Evolutionary conservation across 495 filamentous ascomycete species (phyloP).

Genomic region (Jackrogersella multiformis): DNA sequence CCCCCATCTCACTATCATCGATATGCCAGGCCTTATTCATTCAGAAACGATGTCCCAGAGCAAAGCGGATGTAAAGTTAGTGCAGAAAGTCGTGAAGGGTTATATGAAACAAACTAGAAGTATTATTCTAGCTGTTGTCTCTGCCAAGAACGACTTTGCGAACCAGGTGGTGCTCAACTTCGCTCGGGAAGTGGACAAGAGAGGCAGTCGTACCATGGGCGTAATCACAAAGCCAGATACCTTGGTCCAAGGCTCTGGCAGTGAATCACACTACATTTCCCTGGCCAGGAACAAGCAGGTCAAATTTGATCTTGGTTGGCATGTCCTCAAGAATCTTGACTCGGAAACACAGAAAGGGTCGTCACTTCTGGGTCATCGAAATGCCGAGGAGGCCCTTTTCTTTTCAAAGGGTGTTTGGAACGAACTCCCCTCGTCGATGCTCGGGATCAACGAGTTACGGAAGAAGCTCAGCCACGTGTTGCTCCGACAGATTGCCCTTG

Average conservation of each 20-base stretch:
- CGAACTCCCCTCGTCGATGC: conserved; percentile 28
- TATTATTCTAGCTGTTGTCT: conserved; percentile 69
- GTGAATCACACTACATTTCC: conserved; percentile 35
- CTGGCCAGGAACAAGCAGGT: conserved; percentile 61
- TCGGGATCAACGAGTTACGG: conserved; percentile 45
- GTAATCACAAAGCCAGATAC: conserved; percentile 48
- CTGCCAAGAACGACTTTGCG: conserved; percentile 59
- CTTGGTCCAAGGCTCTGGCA: conserved; percentile 32
- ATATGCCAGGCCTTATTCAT: conserved; percentile 69
- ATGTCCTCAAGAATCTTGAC: conserved; percentile 67
- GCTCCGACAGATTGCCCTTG: conserved; percentile 43
- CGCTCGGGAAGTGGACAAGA: conserved; percentile 53
- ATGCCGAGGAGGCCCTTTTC: conserved; percentile 49
- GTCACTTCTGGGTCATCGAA: conserved; percentile 47
- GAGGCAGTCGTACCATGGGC: conserved; percentile 60
- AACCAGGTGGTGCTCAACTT: conserved; percentile 60
- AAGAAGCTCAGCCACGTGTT: conserved; percentile 46
- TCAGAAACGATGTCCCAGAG: conserved; percentile 53
- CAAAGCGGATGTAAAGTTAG: conserved; percentile 56
- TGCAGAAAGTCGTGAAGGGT: conserved; percentile 57
- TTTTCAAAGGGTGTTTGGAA: conserved; percentile 60
- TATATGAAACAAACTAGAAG: conserved; percentile 67
- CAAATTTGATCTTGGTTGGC: conserved; percentile 69
- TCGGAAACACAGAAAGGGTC: conserved; percentile 53
- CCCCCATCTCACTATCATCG: conserved; percentile 69